A percentile compares a stretch with the other conserved stretches of the same genome.
phyloP scores from a whole-genome alignment of 2,329 filamentous ascomycete species.

The Juglanconis sp. region DNA sequence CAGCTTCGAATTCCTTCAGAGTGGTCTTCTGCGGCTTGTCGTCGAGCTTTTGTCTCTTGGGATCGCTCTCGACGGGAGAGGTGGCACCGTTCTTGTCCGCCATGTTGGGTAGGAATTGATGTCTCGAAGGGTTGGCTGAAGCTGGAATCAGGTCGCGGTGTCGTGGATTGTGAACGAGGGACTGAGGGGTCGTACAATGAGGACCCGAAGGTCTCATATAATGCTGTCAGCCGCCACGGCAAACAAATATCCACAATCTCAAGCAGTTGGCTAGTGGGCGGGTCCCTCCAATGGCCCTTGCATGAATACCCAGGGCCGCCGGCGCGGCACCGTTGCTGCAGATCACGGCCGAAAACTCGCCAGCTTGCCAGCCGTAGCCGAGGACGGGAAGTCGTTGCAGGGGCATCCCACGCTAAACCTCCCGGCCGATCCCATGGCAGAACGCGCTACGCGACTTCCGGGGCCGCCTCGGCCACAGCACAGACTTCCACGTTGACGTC shows the following conservation, averaged over 20 bases:
- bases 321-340: not conserved
- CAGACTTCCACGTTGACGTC: not conserved
- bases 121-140: not conserved
- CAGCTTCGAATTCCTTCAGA: conserved; percentile 80
- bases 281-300: too few species aligned
- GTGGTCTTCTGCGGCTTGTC: conserved; percentile 69
- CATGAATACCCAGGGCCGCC: not conserved
- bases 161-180: not conserved
- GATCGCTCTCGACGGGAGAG: not conserved
- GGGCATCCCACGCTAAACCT: too few species aligned
- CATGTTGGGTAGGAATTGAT: not conserved
- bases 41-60: conserved; percentile 6
- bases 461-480: not conserved
- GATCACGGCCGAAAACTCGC: too few species aligned
- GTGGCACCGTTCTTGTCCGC: conserved; percentile 3
- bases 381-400: too few species aligned
- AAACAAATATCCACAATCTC: not conserved
- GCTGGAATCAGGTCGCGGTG: not conserved
- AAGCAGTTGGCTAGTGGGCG: too few species aligned
- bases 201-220: not conserved
- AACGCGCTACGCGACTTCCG: not conserved
- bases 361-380: too few species aligned
- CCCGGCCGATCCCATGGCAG: too few species aligned
- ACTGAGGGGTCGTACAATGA: not conserved
- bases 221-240: not conserved